A percentile compares a stretch with the other conserved stretches of the same genome.
Conservation (phyloP, 495 filamentous ascomycete species). For the Aspergillus taichungensis region DNA sequence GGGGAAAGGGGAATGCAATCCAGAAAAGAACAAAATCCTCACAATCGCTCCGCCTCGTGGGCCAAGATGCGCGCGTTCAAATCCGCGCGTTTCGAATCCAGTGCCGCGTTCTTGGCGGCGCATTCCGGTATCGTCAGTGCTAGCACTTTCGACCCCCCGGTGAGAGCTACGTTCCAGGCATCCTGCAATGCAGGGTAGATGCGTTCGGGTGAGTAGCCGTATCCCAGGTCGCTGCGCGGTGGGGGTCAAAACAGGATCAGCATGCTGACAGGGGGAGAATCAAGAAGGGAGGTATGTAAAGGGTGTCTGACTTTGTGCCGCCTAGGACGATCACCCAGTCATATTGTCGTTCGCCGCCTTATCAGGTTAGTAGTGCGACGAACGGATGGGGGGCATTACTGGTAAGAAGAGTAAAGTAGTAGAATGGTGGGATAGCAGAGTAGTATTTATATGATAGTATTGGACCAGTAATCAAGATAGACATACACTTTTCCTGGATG, state of each 20-base stretch:
- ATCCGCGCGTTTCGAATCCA: slow-evolving; percentile 29
- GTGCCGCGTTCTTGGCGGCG: slow-evolving; percentile 12
- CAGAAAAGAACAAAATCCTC: slow-evolving; percentile 13
- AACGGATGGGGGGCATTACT: not conserved
- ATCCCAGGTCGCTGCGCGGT: slow-evolving; percentile 34
- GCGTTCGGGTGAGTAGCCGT: slow-evolving; percentile 16
- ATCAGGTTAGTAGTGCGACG: not conserved
- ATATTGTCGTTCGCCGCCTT: slow-evolving; percentile 9
- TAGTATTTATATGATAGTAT: not conserved
- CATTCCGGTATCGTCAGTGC: slow-evolving; percentile 53
- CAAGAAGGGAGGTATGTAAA: not conserved
- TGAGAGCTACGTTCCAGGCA: slow-evolving; percentile 39
- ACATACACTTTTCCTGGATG: slow-evolving; percentile 34
- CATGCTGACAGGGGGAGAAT: too few relatives aligned
- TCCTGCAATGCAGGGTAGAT: slow-evolving; percentile 34
- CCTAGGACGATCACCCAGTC: slow-evolving; percentile 43
- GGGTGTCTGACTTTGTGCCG: slow-evolving; percentile 45
- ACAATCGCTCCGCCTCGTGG: slow-evolving; percentile 38
- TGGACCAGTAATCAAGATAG: slow-evolving; percentile 6
- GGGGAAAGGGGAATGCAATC: not conserved
- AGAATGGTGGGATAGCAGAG: not conserved
- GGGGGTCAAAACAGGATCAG: slow-evolving; percentile 2
- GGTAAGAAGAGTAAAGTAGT: too few relatives aligned
- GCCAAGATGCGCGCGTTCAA: slow-evolving; percentile 46
- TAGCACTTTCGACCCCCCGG: slow-evolving; percentile 42